Evolutionary conservation across 1,284 basidiomycete species (phyloP), one percentile per base, ranked within the genome.

Genomic region (Heterobasidion annosum): DNA sequence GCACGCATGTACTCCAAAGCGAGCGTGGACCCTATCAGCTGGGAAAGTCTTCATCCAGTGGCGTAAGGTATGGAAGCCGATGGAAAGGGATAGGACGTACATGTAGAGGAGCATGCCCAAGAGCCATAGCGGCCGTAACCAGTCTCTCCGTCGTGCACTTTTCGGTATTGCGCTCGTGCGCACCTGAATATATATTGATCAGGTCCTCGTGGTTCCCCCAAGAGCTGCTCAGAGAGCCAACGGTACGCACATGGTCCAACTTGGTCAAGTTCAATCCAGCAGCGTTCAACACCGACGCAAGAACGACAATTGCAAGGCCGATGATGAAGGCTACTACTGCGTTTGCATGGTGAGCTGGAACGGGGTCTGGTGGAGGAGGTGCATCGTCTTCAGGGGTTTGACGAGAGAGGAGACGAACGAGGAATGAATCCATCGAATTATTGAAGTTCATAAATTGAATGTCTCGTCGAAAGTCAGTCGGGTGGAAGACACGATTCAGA

Each of bases 1-100:
- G 89, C 91, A 59, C 91, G 82, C 79, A 93, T 87, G 65, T 91
- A 93, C 66, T 89, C 84, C 32, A 93, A 75, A 0, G 91, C 91
- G 18, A 93, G 76, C 0, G 91, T 93, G 63, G 85, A 88, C 44
- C 91, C 91, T 61, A 93, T 83, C 63, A 93, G 72, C 67, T 93
- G 91, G 1, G 89, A 92, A 46, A 92, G 68, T 63, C 87, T 88
- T 61, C 59, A 62, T 2, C 2, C 5, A 8, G 13, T 15, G 13
- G 16, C 10, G 15, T 34, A n/a, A 50, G 19, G 43, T 33, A 51
- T 16, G 42, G 19, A 9, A 32, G 32, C 35, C 1, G 25, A 47
- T n/a, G 33, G 8, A 50, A 35, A 16, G 25, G 2, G 19, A 25
- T 25, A 8, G 34, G 52, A 70, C 77, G 51, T 49, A 85, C 85